Evolutionary conservation across 164 flowering plant species (phyloP), one percentile per base, ranked within the genome.

Genomic region (Stephania japonica): DNA sequence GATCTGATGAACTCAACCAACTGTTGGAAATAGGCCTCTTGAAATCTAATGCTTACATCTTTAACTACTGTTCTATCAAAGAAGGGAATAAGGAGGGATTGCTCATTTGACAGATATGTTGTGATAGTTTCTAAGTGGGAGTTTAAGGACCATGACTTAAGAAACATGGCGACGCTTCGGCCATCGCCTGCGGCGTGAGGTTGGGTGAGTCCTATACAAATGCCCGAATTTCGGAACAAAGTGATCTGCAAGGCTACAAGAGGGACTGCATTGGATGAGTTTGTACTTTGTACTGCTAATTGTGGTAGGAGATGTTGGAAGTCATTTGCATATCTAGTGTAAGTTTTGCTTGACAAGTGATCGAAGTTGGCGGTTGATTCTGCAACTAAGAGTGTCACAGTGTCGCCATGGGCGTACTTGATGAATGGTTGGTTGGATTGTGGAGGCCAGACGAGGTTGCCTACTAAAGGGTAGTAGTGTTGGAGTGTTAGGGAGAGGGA

Each of bases 401-500:
- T 79, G 69, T 85, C 85, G 7, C 83, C 83, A 3, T 78, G 72
- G 21, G 4, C 18, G 81, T 74, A 84, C 42, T 72, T 62, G 44
- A 85, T 53, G 21, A 56, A 44, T 65, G 82, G 83, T 8, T 70
- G 72, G 6, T 27, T 65, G 24, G 78, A 74, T 9, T 79, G 69
- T 1, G 80, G 75, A 3, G 82, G 78, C 43, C 44, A 63, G 5
- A 77, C 42, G 19, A 85, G 70, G 12, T 69, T 79, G 6, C 84
- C 84, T 26, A 82, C 82, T 19, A 85, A 66, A 1, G 87, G 85
- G 71, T 69, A 84, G 71, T 80, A 87, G 73, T 74, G 81, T 8
- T 68, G 73, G 78, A 87, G 88, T 42, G 86, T 68, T 43, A 80
- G 81, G 47, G 83, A 72, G 25, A 87, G 85, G 8, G 88, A 83